phyloP scores from a whole-genome alignment of 495 filamentous ascomycete genomes.

The Oidiodendron maius region DNA sequence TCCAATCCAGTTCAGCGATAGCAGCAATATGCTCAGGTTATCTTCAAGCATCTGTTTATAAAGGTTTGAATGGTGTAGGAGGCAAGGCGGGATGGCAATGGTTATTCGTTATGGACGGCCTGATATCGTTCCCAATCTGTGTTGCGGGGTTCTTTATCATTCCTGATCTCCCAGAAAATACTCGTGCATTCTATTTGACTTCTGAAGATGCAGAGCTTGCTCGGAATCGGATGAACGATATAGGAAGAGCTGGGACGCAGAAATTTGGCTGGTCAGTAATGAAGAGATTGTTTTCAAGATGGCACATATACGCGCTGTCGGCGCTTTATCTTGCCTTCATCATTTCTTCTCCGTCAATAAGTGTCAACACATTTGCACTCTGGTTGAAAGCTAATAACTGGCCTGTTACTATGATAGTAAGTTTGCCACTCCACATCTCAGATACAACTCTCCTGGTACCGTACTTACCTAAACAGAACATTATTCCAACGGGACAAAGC shows the following conservation, averaged over 20 bases:
- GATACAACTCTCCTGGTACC: neutral
- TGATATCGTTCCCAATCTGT: constrained; percentile 26
- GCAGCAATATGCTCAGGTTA: constrained; percentile 44
- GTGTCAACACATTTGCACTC: constrained; percentile 36
- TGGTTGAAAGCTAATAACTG: constrained; percentile 36
- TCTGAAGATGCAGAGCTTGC: constrained; percentile 18
- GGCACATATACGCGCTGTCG: constrained; percentile 44
- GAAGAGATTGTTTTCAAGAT: constrained; percentile 33
- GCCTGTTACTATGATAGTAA: constrained; percentile 26
- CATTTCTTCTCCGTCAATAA: constrained; percentile 40
- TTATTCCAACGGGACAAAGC: constrained; percentile 28
- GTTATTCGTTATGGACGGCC: constrained; percentile 34
- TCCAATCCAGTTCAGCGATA: constrained; percentile 16
- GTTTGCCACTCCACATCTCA: neutral
- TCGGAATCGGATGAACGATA: constrained; percentile 38
- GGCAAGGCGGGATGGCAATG: constrained; percentile 45
- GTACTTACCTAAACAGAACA: constrained; percentile 15
- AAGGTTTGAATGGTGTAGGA: constrained; percentile 34
- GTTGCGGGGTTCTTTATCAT: constrained; percentile 2
- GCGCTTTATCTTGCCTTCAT: constrained; percentile 43
- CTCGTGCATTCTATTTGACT: constrained; percentile 13
- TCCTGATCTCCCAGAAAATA: constrained; percentile 29
- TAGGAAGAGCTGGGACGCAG: constrained; percentile 29
- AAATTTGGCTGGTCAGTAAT: constrained; percentile 31
- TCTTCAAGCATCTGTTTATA: constrained; percentile 45